These are phyloP conservation scores for Passalora sequoiae DNA, from an alignment of 2,329 filamentous ascomycete species.

Conservation along the genomic window DNA sequence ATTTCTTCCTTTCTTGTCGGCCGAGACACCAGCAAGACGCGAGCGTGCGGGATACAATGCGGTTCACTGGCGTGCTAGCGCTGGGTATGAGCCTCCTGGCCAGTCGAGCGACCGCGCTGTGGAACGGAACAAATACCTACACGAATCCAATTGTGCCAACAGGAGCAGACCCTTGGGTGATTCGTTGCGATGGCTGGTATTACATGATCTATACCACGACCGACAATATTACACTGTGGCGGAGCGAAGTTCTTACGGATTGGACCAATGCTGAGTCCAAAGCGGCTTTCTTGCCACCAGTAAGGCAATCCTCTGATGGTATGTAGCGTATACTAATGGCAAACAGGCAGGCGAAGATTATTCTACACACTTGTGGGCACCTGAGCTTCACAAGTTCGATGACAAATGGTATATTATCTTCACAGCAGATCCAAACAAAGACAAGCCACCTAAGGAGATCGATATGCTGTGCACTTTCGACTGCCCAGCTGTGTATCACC, in stretches of 20 bases:
- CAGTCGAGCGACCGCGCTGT: no score
- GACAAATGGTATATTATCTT: slow-evolving; percentile 50
- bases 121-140: slow-evolving; percentile 40
- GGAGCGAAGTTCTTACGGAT: slow-evolving; percentile 40
- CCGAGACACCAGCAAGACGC: no score
- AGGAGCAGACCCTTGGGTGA: slow-evolving; percentile 47
- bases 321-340: neutral
- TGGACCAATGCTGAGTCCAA: slow-evolving; percentile 44
- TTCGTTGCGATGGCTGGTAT: slow-evolving; percentile 39
- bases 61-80: no score
- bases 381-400: slow-evolving; percentile 46
- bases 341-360: slow-evolving; percentile 37
- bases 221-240: slow-evolving; percentile 41
- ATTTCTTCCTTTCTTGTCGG: no score
- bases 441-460: slow-evolving; percentile 43
- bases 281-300: slow-evolving; percentile 39
- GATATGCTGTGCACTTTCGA: slow-evolving; percentile 43
- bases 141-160: slow-evolving; percentile 42
- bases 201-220: slow-evolving; percentile 45
- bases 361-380: slow-evolving; percentile 48
- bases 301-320: slow-evolving; percentile 4
- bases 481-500: slow-evolving; percentile 48
- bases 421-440: slow-evolving; percentile 46
- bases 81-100: no score
- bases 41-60: no score